Percentiles rank a stretch among this genome's conserved stretches.
Evolutionary conservation across 331 rosid species (phyloP).

Genomic region (Quercus lobata): DNA sequence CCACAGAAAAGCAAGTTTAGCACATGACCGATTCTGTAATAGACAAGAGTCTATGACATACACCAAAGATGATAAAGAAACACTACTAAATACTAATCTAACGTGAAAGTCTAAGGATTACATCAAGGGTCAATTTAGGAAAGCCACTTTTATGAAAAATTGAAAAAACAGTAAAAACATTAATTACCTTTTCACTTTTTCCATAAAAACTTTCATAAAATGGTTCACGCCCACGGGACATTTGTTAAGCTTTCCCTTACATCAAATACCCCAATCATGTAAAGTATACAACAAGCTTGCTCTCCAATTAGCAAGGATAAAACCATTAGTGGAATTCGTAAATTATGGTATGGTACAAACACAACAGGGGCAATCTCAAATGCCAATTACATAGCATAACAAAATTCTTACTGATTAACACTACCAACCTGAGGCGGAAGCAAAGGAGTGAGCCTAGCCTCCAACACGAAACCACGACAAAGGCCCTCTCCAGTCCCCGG

Average conservation of each 20-base stretch:
- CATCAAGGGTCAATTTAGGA: no score
- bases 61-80: background rate
- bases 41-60: background rate
- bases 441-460: constrained; percentile 67
- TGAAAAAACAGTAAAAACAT: no score
- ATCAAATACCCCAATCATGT: background rate
- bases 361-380: no score
- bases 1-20: background rate
- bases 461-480: constrained; percentile 62
- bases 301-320: background rate
- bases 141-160: no score
- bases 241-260: no score
- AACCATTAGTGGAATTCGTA: background rate
- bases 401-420: no score
- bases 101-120: no score
- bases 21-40: background rate
- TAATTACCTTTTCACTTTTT: no score
- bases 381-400: no score
- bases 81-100: background rate
- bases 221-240: no score
- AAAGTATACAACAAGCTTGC: background rate
- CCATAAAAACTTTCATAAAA: no score
- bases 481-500: constrained; percentile 66
- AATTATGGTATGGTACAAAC: background rate
- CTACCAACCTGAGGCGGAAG: no score